Evolutionary conservation across 106 monocot species (phyloP).

Genomic region (Platanthera guangdongensis): DNA sequence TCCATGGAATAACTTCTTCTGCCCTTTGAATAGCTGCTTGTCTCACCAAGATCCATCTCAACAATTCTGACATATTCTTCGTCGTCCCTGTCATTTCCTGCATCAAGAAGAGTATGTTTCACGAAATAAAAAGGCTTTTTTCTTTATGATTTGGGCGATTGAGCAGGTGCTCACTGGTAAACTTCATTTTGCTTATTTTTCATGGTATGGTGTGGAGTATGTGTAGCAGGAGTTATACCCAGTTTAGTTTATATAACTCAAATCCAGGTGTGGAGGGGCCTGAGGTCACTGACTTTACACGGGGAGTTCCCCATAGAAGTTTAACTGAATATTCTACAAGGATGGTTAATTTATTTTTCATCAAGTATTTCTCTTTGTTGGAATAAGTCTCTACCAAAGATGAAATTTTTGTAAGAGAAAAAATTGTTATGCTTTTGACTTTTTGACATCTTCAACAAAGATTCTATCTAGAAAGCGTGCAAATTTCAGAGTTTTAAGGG

Average conservation of each 20-base stretch:
- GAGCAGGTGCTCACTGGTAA: no score
- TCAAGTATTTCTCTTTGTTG: neutral
- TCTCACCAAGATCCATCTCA: conserved; percentile 47
- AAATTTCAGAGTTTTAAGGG: neutral
- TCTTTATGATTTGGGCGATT: no score
- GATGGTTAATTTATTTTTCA: neutral
- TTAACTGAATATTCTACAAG: neutral
- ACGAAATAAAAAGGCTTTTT: neutral
- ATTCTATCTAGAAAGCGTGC: neutral
- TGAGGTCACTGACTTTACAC: neutral
- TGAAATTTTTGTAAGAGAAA: neutral
- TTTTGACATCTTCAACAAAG: neutral
- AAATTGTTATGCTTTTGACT: neutral
- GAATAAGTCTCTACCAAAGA: neutral
- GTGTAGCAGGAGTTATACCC: neutral
- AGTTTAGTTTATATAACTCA: neutral
- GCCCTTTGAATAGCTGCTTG: conserved; percentile 25
- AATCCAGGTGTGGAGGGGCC: neutral
- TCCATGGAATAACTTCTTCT: conserved; percentile 30
- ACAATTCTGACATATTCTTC: conserved; percentile 56
- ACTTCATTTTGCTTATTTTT: no score
- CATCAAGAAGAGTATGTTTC: conserved; percentile 3
- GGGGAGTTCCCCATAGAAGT: neutral
- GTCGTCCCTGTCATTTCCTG: conserved; percentile 46
- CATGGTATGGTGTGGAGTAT: no score